Percentiles rank a stretch among this genome's conserved stretches.
These are phyloP conservation scores for Fibroporia radiculosa DNA, from an alignment of 768 basidiomycete genomes.

Conservation along the genomic window DNA sequence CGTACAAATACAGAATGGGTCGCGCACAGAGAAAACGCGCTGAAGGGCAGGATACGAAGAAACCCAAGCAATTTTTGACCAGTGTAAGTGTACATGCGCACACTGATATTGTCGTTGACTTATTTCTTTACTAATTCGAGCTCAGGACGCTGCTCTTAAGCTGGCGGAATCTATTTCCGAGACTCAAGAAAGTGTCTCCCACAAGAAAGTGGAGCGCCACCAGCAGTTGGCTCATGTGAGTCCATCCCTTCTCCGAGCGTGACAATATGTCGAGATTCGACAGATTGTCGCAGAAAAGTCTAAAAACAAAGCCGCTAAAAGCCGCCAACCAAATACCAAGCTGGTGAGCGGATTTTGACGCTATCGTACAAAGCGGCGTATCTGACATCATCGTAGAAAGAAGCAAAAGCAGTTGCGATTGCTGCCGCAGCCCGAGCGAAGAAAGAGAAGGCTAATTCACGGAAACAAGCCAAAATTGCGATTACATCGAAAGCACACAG, in stretches of 20 bases:
- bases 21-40: background rate
- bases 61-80: background rate
- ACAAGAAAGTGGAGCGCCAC: conserved; percentile 1
- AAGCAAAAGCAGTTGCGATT: background rate
- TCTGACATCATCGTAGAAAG: background rate
- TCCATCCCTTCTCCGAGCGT: background rate
- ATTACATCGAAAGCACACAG: too few relatives aligned
- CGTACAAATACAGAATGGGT: background rate
- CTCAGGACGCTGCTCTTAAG: conserved; percentile 3
- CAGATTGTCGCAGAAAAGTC: background rate
- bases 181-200: background rate
- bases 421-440: background rate
- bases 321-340: background rate
- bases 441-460: conserved; percentile 2
- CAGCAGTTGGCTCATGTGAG: background rate
- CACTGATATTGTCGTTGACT: background rate
- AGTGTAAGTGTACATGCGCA: background rate
- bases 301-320: background rate
- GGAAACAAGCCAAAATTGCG: background rate
- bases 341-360: conserved; percentile 1
- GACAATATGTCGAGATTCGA: background rate
- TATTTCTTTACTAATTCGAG: background rate
- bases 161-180: background rate
- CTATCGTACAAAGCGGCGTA: background rate
- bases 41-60: too few relatives aligned